Percentiles rank a stretch among this genome's conserved stretches.
These are phyloP conservation scores for Marchantia polymorpha DNA, from an alignment of 225 moss, liverwort and hornwort genomes.

Conservation along the genomic window DNA sequence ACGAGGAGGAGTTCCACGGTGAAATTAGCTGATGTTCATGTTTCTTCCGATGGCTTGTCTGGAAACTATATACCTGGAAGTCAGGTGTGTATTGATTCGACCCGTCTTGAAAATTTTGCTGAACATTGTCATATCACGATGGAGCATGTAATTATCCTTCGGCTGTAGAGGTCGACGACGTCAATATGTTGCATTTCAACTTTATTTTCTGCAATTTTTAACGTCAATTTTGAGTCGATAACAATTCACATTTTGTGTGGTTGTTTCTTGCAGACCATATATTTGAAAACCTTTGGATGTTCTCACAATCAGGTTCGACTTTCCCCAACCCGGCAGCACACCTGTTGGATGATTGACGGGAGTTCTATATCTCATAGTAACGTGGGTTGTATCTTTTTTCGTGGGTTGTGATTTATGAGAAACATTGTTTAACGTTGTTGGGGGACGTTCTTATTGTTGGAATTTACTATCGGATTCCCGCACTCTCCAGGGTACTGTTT, in stretches of 20 bases:
- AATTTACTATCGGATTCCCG: not conserved
- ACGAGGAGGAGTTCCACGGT: slow-evolving; percentile 22
- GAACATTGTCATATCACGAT: not conserved
- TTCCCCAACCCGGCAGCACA: not conserved
- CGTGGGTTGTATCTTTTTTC: not conserved
- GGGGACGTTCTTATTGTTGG: not conserved
- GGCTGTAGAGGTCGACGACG: too few species aligned
- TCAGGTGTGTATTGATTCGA: slow-evolving; percentile 46
- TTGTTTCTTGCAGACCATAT: slow-evolving; percentile 57
- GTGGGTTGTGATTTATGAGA: too few species aligned
- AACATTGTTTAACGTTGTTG: not conserved
- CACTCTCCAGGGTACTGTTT: not conserved
- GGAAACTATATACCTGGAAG: slow-evolving; percentile 52
- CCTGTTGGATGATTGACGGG: not conserved
- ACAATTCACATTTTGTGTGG: too few species aligned
- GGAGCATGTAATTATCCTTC: not conserved
- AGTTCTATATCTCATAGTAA: too few species aligned
- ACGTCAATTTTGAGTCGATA: too few species aligned
- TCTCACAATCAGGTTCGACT: slow-evolving; percentile 74
- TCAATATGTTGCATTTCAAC: too few species aligned
- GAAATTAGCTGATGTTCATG: slow-evolving; percentile 1
- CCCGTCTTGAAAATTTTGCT: not conserved
- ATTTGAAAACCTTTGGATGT: slow-evolving; percentile 84
- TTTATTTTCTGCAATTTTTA: too few species aligned
- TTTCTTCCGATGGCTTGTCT: slow-evolving; percentile 21